Evolutionary conservation across 2,329 filamentous ascomycete species (phyloP), one percentile per base, ranked within the genome.

Genomic region (Penicillium sp.): DNA sequence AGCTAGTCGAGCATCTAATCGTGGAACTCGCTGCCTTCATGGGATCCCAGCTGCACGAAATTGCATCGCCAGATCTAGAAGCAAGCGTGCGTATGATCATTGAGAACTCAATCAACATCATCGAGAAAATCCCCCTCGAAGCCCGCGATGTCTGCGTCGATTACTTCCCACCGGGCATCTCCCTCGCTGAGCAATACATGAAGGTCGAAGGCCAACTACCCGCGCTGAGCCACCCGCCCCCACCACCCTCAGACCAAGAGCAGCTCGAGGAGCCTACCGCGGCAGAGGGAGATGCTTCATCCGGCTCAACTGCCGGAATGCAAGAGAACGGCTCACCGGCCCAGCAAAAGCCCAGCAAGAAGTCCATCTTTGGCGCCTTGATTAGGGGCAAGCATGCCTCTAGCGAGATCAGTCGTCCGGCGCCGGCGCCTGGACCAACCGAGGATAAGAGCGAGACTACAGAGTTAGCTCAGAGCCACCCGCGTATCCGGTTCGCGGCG

Each of bases 51-150:
- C 81, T 97, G 48, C 82, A 85, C 55, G 88, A 90, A 11, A 91
- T 92, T 2, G 84, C 90, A 0, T 90, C 91, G 0, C 77, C 87
- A 1, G 92, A 92, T 9, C 83, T 97, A n/a, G 88, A 93, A 63
- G 92, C 91, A 50, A 92, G 91, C 61, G 89, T 92, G 2, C 87
- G 88, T 53, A 96, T 94, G 87, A 97, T 99, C 72, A 84, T 97
- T 53, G 92, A 97, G 75, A 82, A 97, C 50, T 91, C 92, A 0
- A 84, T 97, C 31, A 88, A 87, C 59, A 92, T 99, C 62, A 86
- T 90, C 0, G 84, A 88, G 57, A 95, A 97, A 71, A 78, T 97
- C 45, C 93, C 94, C 0, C 78, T 96, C 39, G 94, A 99, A 75
- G 94, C 91, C 65, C 86, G 94, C 62, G 94, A 97, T 69, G 90